These are phyloP conservation scores for Chaetomium sp. DNA, from an alignment of 2,329 filamentous ascomycete species.

Conservation along the genomic window DNA sequence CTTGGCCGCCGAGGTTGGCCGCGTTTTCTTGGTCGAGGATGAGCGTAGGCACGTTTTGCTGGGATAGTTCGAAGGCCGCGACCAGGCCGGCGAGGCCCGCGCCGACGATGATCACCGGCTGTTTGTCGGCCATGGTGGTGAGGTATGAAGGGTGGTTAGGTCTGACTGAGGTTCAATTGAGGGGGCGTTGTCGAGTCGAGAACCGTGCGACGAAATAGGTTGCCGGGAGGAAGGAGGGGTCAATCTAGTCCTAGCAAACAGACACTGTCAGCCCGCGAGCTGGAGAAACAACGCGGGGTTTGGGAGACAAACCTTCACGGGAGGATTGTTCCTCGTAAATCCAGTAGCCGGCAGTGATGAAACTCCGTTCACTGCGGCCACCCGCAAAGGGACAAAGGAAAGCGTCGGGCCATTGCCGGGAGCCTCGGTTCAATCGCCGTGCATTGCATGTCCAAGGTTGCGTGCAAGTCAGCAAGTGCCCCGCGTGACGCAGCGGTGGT, in stretches of 20 bases:
- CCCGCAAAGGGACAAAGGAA: no score
- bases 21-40: slow-evolving; percentile 54
- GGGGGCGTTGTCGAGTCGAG: no score
- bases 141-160: not conserved
- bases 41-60: slow-evolving; percentile 42
- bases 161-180: not conserved
- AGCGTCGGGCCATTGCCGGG: not conserved
- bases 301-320: no score
- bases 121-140: not conserved
- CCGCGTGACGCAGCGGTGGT: not conserved
- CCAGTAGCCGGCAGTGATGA: no score
- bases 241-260: no score
- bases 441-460: not conserved
- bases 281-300: no score
- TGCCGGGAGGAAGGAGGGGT: no score
- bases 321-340: no score
- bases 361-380: no score
- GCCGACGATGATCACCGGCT: slow-evolving; percentile 50
- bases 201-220: no score
- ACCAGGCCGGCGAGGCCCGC: slow-evolving; percentile 54
- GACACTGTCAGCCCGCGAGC: no score
- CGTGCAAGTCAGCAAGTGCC: no score
- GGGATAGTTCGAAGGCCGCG: slow-evolving; percentile 50
- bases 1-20: slow-evolving; percentile 52
- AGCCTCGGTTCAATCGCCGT: not conserved